Evolutionary conservation across 306 rosid genomes (phyloP), one percentile per base, ranked within the genome.

Genomic region (Quercus bicolor): DNA sequence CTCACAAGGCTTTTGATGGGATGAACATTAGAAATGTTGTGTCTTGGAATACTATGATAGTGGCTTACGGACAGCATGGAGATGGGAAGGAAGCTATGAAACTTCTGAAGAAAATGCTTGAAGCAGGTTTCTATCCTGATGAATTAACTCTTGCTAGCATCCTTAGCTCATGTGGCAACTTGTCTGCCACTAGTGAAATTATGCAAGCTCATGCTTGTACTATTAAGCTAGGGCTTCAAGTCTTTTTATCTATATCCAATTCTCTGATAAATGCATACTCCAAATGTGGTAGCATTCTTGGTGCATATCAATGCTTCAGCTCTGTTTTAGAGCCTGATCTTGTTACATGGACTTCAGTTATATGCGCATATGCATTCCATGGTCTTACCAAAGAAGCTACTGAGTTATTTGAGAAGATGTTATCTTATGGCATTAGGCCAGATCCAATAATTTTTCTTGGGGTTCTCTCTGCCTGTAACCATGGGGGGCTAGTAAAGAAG

Each of bases 321-420:
- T 89, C 51, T 72, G 75, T 84, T 31, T 16, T 20, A 61, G 72
- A 87, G 70, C 93, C 91, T 37, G 91, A 90, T 84, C 65, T 84
- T 54, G 79, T 94, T 59, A 85, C 98, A 6, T 90, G 93, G 94
- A 94, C 97, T 75, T 92, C 96, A 54, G 65, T 89, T 77, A 79
- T 92, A 79, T 84, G 74, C 60, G 92, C 93, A 75, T 88, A 79
- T 86, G 93, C 94, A 68, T 88, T 90, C 70, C 97, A 89, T 78
- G 92, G 96, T 74, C 85, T 88, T 80, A 90, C 91, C 78, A 65
- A 68, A 72, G 83, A 89, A 82, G 94, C 98, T 14, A 74, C 61
- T 4, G 77, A 75, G 73, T 72, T 78, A 52, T 92, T 94, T 37
- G 94, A 90, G 80, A 88, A 85, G 80, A 94, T 92, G 93, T 56